A percentile compares a stretch with the other conserved stretches of the same genome.
These are phyloP conservation scores for Spongiforma sp. DNA, from an alignment of 1,284 basidiomycete genomes.

Conservation along the genomic window DNA sequence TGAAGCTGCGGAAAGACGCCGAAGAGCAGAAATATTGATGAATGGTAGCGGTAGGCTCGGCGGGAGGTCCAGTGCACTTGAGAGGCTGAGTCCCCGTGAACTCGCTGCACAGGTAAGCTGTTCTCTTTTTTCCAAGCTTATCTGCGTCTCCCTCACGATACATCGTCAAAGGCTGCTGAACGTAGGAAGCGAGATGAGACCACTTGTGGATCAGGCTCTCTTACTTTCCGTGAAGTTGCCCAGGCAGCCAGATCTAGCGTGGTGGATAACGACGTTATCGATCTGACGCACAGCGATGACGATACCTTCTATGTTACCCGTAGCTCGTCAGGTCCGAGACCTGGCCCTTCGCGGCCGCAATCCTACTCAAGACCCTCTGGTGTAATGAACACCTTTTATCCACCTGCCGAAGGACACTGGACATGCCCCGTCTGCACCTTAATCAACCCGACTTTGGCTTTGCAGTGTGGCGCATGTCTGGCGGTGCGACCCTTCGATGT, in stretches of 20 bases:
- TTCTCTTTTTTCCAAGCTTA: neutral
- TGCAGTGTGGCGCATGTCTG: constrained; percentile 70
- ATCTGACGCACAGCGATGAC: constrained; percentile 57
- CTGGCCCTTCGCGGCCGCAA: constrained; percentile 16
- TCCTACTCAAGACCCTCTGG: constrained; percentile 8
- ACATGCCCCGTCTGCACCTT: constrained; percentile 76
- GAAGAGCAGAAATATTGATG: constrained; percentile 50
- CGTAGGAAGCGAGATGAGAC: constrained; percentile 74
- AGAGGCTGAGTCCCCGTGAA: constrained; percentile 66
- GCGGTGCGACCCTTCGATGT: constrained; percentile 50
- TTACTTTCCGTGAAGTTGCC: constrained; percentile 67
- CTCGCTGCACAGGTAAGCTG: constrained; percentile 74
- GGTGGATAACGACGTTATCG: constrained; percentile 54
- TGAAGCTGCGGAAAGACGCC: constrained; percentile 78
- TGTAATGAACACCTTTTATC: neutral
- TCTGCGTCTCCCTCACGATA: neutral
- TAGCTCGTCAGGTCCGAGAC: constrained; percentile 22
- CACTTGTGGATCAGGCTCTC: constrained; percentile 66
- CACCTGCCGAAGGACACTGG: constrained; percentile 51
- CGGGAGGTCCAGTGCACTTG: constrained; percentile 40
- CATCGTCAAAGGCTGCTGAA: constrained; percentile 73
- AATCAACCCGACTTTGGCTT: constrained; percentile 54
- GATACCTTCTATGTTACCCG: constrained; percentile 24
- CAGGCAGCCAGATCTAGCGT: constrained; percentile 72
- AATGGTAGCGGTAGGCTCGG: constrained; percentile 63